Base-by-base conservation (phyloP, 257 asterid genomes). In the Cruciata laevipes region DNA sequence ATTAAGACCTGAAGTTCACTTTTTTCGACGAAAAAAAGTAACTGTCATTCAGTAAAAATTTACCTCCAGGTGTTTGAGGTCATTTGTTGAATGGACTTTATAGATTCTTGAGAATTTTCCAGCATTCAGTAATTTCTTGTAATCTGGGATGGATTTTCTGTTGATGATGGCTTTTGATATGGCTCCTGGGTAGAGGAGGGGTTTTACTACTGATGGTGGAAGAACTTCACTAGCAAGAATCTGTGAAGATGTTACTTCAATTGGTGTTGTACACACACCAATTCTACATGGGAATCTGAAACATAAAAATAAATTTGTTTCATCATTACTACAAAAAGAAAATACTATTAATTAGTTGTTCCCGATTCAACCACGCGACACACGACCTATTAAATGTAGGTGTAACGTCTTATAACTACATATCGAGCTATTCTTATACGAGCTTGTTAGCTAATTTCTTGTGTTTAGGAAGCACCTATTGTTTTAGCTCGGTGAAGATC, bases 1-100 rank as follows among this genome's bases (percentile, higher is more conserved):
- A 9, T 60, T 5, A 52, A 67, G 38, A 47, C 38, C 21, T 10
- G 24, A 49, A 21, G 27, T 10, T 4, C 51, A 68, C 11, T 0
- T 11, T 6, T 14, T 33, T 4, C 4, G 52, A 40, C 35, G 21
- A 63, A 58, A 52, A 1, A 47, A 47, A 47, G 53, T 44, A 13
- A 44, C n/a, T 47, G 55, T 16, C 20, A 3, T 5, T 38, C 47
- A 7, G 47, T 35, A 35, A 35, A 35, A 38, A 38, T 0, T 17
- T 47, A 47, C 95, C 96, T 88, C 93, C 67, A 88, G 71, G 13
- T 86, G 88, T 37, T 66, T 77, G 85, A 84, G 80, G 78, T 84
- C 86, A 66, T 65, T 67, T 27, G 70, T 16, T 31, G 63, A 18
- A 57, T 63, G 31, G 27, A 57, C 51, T 66, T 73, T 64, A 63